These are phyloP conservation scores for Leonotis leonurus DNA, from an alignment of 257 asterid species.

Conservation along the genomic window DNA sequence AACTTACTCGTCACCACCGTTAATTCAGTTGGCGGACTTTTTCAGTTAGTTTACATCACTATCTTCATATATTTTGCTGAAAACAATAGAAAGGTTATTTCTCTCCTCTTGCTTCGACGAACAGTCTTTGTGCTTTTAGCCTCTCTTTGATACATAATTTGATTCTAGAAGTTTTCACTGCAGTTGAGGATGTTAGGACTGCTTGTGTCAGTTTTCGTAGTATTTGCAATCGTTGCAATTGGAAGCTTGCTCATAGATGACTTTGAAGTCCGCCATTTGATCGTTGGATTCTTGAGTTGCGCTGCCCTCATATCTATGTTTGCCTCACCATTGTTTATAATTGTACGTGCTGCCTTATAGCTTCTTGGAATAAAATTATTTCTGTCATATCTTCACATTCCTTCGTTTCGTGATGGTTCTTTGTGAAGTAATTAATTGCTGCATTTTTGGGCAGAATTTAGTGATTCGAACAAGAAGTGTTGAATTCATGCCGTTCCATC, in stretches of 20 bases:
- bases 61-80: constrained; percentile 44
- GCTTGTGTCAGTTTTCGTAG: constrained; percentile 30
- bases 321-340: constrained; percentile 57
- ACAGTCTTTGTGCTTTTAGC: neutral
- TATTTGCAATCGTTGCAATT: constrained; percentile 33
- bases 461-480: constrained; percentile 56
- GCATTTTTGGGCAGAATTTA: constrained; percentile 35
- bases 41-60: constrained; percentile 40
- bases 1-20: constrained; percentile 50
- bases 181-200: constrained; percentile 50
- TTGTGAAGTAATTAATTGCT: neutral
- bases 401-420: neutral
- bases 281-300: constrained; percentile 40
- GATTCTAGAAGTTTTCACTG: neutral
- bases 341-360: constrained; percentile 27
- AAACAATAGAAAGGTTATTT: constrained; percentile 32
- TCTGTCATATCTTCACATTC: neutral
- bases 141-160: no score
- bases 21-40: constrained; percentile 48
- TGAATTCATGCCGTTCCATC: constrained; percentile 58
- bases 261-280: constrained; percentile 33
- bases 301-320: constrained; percentile 64
- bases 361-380: neutral
- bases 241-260: constrained; percentile 40
- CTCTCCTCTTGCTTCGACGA: neutral